These are phyloP conservation scores for Lobosporangium transversale DNA, from an alignment of 192 early-diverging fungal genomes.

Conservation along the genomic window DNA sequence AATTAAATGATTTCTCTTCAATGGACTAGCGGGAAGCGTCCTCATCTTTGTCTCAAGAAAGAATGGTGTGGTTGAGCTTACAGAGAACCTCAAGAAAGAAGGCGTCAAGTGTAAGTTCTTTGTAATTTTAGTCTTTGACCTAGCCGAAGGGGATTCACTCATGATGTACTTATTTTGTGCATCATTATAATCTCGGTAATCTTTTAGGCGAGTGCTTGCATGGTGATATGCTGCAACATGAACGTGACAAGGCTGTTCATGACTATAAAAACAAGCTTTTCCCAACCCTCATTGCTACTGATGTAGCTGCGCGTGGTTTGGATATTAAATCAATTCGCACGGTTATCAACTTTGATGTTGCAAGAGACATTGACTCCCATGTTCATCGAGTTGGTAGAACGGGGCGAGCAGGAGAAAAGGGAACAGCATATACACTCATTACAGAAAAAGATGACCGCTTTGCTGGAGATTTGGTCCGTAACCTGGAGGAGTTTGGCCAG, in stretches of 20 bases:
- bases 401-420: slow-evolving; percentile 76
- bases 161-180: background rate
- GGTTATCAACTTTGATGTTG: slow-evolving; percentile 85
- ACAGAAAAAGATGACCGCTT: slow-evolving; percentile 72
- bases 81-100: slow-evolving; percentile 65
- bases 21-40: slow-evolving; percentile 68
- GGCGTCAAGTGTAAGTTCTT: slow-evolving; percentile 68
- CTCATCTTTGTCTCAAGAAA: slow-evolving; percentile 82
- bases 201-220: slow-evolving; percentile 67
- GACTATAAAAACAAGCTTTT: slow-evolving; percentile 72
- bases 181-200: background rate
- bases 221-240: slow-evolving; percentile 80
- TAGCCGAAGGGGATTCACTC: no score
- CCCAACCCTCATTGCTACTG: slow-evolving; percentile 71
- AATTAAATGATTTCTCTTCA: no score
- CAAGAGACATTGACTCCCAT: slow-evolving; percentile 86
- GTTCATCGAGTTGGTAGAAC: slow-evolving; percentile 82
- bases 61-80: slow-evolving; percentile 75
- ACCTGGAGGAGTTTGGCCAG: slow-evolving; percentile 66
- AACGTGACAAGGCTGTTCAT: slow-evolving; percentile 76
- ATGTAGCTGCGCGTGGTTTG: slow-evolving; percentile 81
- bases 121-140: background rate
- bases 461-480: slow-evolving; percentile 70
- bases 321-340: slow-evolving; percentile 80
- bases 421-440: slow-evolving; percentile 70